Base-by-base conservation (phyloP, 352 stramenopile genomes). In the Thraustotheca clavata region DNA sequence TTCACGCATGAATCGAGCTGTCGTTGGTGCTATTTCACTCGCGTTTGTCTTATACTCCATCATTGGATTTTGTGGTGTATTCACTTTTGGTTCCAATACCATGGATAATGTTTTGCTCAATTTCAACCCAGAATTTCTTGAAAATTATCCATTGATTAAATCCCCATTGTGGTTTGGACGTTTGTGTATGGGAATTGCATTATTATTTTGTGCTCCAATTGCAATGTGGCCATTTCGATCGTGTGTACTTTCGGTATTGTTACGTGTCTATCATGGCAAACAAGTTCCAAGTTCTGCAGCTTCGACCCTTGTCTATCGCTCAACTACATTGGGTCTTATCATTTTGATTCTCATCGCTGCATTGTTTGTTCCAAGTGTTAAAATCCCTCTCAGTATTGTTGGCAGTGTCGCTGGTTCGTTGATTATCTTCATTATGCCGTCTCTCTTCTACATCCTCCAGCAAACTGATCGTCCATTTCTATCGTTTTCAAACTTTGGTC, bases 201-300 rank as follows among this genome's bases (percentile, higher is more conserved):
- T 90, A 40, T 63, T 88, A 27, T 70, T 90, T 4, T 87, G 77
- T 11, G 75, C 78, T 36, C 81, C 79, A 0, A 83, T 90, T 59
- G 79, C 81, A 12, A 87, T 87, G 77, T 88, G 79, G 81, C 79
- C 81, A 0, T 90, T 90, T 70, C 81, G 79, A 14, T 89, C 77
- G 48, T 89, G 81, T 38, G 50, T 90, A 16, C 71, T 90, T 52
- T 86, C 76, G 34, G 81, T 88, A 6, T 76, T 81, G 26, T 67
- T 91, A 27, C 81, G 81, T 16, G 46, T 82, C 57, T 87, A 87
- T 69, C 87, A 87, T 60, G 81, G 81, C 20, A 49, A 70, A 33
- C 81, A 90, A 66, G 86, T 79, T 6, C 79, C 81, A 3, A 88
- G 77, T 67, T 80, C 76, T 49, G 63, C 72, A 22, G 81, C 81